These are phyloP conservation scores for Psilocybe azurescens DNA, from an alignment of 768 basidiomycete species.

Conservation along the genomic window DNA sequence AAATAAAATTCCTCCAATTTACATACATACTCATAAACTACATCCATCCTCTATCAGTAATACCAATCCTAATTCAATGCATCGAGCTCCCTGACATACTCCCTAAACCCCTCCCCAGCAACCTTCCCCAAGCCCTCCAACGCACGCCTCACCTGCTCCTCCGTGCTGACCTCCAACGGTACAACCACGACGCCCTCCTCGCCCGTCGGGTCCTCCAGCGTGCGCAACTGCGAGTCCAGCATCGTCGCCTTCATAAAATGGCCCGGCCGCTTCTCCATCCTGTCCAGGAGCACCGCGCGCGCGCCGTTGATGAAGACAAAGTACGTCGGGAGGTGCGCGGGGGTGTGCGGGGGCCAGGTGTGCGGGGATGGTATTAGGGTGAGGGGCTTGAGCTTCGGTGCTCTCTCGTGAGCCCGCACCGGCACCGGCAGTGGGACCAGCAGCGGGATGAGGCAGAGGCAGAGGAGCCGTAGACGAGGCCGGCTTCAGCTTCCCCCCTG, in stretches of 20 bases:
- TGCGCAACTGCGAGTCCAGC: slow-evolving; percentile 79
- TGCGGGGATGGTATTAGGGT: slow-evolving; percentile 17
- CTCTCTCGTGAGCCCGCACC: too few relatives aligned
- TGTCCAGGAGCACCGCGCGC: slow-evolving; percentile 56
- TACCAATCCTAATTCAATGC: not conserved
- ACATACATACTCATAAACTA: not conserved
- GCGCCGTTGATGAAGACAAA: slow-evolving; percentile 83
- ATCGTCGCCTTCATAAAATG: slow-evolving; percentile 88
- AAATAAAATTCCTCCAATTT: not conserved
- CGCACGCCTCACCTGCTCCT: slow-evolving; percentile 58
- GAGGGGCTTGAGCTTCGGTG: too few relatives aligned
- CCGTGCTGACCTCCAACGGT: slow-evolving; percentile 54
- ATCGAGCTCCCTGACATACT: not conserved
- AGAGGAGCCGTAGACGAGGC: not conserved
- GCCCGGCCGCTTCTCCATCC: slow-evolving; percentile 66
- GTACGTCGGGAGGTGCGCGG: slow-evolving; percentile 57
- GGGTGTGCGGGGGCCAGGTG: slow-evolving; percentile 32
- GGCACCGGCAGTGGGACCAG: too few relatives aligned
- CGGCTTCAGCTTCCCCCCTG: slow-evolving; percentile 52
- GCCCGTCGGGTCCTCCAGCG: slow-evolving; percentile 71
- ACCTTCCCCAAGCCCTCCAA: slow-evolving; percentile 41
- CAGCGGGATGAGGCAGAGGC: not conserved
- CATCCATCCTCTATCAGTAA: not conserved
- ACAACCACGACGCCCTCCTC: slow-evolving; percentile 75
- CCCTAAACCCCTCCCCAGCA: not conserved